phyloP scores from a whole-genome alignment of 108 stramenopile genomes.

The Nitzschia palea region DNA sequence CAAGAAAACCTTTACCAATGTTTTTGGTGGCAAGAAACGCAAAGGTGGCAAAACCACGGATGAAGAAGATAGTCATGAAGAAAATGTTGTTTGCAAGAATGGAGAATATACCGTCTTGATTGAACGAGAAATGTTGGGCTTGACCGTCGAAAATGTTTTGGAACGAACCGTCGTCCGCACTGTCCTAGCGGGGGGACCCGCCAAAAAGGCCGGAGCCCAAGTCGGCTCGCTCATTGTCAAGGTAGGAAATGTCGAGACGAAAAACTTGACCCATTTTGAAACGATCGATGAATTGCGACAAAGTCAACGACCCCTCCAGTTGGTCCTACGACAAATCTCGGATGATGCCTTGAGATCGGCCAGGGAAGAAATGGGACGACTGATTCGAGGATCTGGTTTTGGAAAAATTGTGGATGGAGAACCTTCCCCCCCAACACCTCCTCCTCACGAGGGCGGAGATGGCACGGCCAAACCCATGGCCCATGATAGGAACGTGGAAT shows the following conservation, averaged over 20 bases:
- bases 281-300: slow-evolving; percentile 88
- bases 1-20: slow-evolving; percentile 12
- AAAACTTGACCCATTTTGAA: slow-evolving; percentile 87
- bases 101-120: slow-evolving; percentile 73
- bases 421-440: background rate
- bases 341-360: slow-evolving; percentile 67
- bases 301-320: slow-evolving; percentile 74
- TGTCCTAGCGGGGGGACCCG: slow-evolving; percentile 77
- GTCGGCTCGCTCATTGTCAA: slow-evolving; percentile 83
- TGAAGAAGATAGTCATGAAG: slow-evolving; percentile 3
- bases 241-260: slow-evolving; percentile 81
- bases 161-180: slow-evolving; percentile 88
- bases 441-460: background rate
- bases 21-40: slow-evolving; percentile 18
- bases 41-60: slow-evolving; percentile 18
- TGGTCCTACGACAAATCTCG: slow-evolving; percentile 68
- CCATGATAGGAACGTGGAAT: slow-evolving; percentile 22
- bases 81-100: slow-evolving; percentile 1
- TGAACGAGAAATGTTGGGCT: slow-evolving; percentile 85
- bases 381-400: slow-evolving; percentile 75
- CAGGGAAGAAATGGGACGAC: slow-evolving; percentile 85
- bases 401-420: slow-evolving; percentile 40
- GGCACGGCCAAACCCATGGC: background rate
- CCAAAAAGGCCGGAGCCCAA: slow-evolving; percentile 79
- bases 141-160: slow-evolving; percentile 90